phyloP scores from a whole-genome alignment of 140 eudicot species.

The Flaveria floridana region DNA sequence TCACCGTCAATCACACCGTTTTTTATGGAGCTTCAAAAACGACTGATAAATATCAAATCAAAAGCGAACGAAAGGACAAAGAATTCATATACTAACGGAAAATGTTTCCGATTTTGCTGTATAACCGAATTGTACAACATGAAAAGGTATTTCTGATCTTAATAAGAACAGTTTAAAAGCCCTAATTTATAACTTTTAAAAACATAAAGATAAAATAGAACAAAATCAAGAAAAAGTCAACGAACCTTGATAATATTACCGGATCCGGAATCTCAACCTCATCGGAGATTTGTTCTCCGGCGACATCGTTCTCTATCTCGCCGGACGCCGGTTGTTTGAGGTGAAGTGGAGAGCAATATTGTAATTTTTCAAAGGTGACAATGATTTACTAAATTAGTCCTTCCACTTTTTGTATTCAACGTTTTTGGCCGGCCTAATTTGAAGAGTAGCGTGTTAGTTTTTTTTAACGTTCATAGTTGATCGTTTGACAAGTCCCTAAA shows the following conservation, averaged over 20 bases:
- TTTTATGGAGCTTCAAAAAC: no score
- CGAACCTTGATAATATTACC: not conserved
- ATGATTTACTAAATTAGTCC: no score
- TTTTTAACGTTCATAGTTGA: no score
- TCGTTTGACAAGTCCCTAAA: no score
- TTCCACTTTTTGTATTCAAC: no score
- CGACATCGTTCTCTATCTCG: not conserved
- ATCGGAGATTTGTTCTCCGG: not conserved
- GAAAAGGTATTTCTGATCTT: not conserved
- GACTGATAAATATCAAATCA: not conserved
- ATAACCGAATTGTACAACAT: not conserved
- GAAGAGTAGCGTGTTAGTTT: no score
- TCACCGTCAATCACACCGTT: no score
- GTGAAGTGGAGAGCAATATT: constrained; percentile 3
- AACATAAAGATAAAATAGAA: not conserved
- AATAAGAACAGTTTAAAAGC: not conserved
- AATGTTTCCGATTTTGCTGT: not conserved
- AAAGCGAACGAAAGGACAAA: not conserved
- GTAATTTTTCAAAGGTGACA: not conserved
- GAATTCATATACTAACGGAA: not conserved
- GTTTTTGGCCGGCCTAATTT: no score
- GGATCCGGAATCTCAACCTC: not conserved
- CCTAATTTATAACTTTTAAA: not conserved
- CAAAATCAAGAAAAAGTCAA: not conserved
- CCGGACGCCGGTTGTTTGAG: constrained; percentile 3